Evolutionary conservation across 352 stramenopile genomes (phyloP).

Genomic region (Phytophthora colocasiae): DNA sequence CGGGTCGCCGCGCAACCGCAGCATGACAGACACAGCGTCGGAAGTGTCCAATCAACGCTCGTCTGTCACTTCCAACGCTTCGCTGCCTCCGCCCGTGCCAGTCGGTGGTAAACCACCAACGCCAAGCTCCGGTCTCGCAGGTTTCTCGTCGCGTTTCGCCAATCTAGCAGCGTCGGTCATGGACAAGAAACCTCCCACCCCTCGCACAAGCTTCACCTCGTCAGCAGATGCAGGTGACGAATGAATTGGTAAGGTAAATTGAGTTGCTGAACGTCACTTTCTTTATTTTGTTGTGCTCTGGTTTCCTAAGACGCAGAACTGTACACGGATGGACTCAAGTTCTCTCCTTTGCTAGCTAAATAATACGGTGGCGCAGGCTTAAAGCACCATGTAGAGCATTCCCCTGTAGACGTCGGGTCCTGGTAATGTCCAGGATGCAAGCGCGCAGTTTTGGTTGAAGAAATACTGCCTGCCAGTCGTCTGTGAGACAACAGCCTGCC

Average conservation of each 20-base stretch:
- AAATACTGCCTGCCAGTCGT: slow-evolving; percentile 86
- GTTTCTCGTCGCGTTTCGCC: slow-evolving; percentile 68
- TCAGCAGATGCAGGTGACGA: slow-evolving; percentile 21
- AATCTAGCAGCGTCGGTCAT: slow-evolving; percentile 62
- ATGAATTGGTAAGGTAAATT: too few relatives aligned
- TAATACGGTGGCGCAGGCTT: slow-evolving; percentile 45
- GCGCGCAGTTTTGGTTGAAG: slow-evolving; percentile 79
- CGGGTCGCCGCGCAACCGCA: slow-evolving; percentile 52
- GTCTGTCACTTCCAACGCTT: slow-evolving; percentile 44
- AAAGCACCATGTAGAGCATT: slow-evolving; percentile 82
- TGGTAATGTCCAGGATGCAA: slow-evolving; percentile 82
- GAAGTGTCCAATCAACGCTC: slow-evolving; percentile 53
- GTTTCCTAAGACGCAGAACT: slow-evolving; percentile 38
- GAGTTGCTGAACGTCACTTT: slow-evolving; percentile 28
- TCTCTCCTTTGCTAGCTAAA: slow-evolving; percentile 43
- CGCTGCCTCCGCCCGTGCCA: slow-evolving; percentile 46
- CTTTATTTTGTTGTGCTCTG: slow-evolving; percentile 37
- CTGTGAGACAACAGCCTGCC: slow-evolving; percentile 72
- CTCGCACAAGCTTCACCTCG: slow-evolving; percentile 31
- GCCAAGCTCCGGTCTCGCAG: slow-evolving; percentile 32
- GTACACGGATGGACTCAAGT: slow-evolving; percentile 37
- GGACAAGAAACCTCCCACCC: slow-evolving; percentile 58
- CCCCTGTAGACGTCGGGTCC: slow-evolving; percentile 58
- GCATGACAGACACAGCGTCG: slow-evolving; percentile 48
- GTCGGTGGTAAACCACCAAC: slow-evolving; percentile 44